Evolutionary conservation across 768 basidiomycete species (phyloP).

Genomic region (Panaeolus papilionaceus): DNA sequence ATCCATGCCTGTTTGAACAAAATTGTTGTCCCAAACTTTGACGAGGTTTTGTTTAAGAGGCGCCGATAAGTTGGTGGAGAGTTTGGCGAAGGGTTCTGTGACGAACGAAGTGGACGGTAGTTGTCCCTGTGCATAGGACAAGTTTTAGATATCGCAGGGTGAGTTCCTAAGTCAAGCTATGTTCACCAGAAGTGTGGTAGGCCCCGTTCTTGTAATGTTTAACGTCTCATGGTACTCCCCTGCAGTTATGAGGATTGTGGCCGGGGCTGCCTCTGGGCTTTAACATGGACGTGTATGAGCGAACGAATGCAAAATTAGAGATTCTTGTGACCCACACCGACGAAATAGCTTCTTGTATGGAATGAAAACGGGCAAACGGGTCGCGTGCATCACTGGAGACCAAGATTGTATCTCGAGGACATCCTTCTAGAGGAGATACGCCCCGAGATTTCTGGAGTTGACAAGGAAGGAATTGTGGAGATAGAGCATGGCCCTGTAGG

Average conservation of each 20-base stretch:
- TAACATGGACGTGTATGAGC: not conserved
- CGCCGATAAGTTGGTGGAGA: constrained; percentile 13
- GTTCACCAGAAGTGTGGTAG: constrained; percentile 61
- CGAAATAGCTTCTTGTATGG: constrained; percentile 59
- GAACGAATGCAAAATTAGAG: not conserved
- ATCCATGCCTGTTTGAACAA: constrained; percentile 49
- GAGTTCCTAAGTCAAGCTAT: not conserved
- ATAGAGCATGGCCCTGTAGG: constrained; percentile 38
- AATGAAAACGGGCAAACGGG: constrained; percentile 49
- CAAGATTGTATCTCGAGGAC: constrained; percentile 63
- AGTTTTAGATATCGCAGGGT: constrained; percentile 17
- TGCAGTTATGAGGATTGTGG: constrained; percentile 58
- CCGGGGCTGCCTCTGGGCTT: constrained; percentile 48
- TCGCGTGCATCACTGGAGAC: constrained; percentile 56
- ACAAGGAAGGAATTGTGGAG: constrained; percentile 53
- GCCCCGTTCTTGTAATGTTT: constrained; percentile 58
- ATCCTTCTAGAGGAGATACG: constrained; percentile 53
- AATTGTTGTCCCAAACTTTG: constrained; percentile 56
- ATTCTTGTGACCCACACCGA: constrained; percentile 50
- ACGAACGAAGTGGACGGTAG: constrained; percentile 45
- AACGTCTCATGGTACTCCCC: constrained; percentile 68
- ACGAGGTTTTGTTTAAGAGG: constrained; percentile 61
- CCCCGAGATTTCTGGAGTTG: constrained; percentile 54
- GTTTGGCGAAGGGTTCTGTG: constrained; percentile 43
- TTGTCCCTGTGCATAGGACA: constrained; percentile 50